Conservation (phyloP, 1,284 basidiomycete species). For the Papiliotrema terrestris region DNA sequence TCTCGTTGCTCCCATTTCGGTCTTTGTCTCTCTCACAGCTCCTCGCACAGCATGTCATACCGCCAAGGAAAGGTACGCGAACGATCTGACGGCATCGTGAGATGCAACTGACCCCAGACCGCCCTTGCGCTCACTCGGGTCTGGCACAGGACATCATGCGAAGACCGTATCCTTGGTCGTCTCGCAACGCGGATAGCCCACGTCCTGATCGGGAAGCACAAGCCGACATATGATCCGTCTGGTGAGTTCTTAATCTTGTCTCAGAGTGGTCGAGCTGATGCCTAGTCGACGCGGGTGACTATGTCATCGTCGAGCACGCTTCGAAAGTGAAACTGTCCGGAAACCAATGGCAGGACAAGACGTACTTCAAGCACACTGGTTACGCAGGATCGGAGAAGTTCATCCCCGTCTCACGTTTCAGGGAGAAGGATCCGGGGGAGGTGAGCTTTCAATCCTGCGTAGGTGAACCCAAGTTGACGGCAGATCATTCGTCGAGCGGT, state of each 20-base stretch:
- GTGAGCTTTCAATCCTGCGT: conserved; percentile 54
- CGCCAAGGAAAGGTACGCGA: conserved; percentile 3
- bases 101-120: conserved; percentile 58
- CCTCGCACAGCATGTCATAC: conserved; percentile 1
- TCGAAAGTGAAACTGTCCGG: conserved; percentile 82
- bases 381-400: conserved; percentile 92
- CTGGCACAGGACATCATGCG: conserved; percentile 94
- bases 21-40: too few relatives aligned
- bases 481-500: conserved; percentile 94
- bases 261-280: not conserved
- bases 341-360: conserved; percentile 77
- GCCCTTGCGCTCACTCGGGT: conserved; percentile 86
- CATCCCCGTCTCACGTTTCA: conserved; percentile 75
- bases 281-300: conserved; percentile 91
- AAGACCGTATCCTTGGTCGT: conserved; percentile 84
- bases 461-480: not conserved
- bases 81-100: not conserved
- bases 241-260: conserved; percentile 54
- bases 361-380: conserved; percentile 89
- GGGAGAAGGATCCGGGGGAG: conserved; percentile 83
- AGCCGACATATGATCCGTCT: conserved; percentile 91
- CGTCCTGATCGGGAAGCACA: conserved; percentile 98
- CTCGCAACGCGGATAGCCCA: conserved; percentile 90
- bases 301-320: conserved; percentile 93
- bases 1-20: too few relatives aligned